A percentile compares a stretch with the other conserved stretches of the same genome.
Conservation (phyloP, 2,329 filamentous ascomycete species). For the Penicillium sp. region DNA sequence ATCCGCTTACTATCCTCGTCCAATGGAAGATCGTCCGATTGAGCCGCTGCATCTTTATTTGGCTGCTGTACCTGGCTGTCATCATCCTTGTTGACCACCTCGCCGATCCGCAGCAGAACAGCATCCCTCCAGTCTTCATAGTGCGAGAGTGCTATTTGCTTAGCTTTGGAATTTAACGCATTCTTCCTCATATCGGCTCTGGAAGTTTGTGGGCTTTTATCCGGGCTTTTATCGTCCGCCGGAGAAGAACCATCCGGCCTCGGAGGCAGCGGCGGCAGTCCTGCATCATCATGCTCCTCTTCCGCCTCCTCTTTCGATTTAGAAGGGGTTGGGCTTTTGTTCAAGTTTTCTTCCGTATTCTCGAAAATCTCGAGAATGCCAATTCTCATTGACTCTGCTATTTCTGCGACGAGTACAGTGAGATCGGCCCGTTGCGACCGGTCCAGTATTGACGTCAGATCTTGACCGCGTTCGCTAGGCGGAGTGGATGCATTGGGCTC, state of each 20-base stretch:
- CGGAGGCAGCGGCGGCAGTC: conserved; percentile 14
- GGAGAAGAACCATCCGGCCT: conserved; percentile 5
- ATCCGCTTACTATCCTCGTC: conserved; percentile 27
- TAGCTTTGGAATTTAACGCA: conserved; percentile 50
- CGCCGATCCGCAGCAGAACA: conserved; percentile 68
- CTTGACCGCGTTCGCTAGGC: conserved; percentile 33
- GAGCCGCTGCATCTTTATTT: conserved; percentile 19
- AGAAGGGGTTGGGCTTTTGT: neutral
- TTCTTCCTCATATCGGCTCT: conserved; percentile 12
- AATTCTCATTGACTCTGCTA: conserved; percentile 43
- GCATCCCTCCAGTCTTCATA: conserved; percentile 79
- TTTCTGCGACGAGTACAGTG: conserved; percentile 41
- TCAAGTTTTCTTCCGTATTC: conserved; percentile 10
- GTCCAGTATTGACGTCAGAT: conserved; percentile 44
- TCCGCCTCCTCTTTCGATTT: conserved; percentile 24
- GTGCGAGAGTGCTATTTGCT: conserved; percentile 62
- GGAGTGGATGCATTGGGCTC: conserved; percentile 21
- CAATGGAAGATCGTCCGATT: conserved; percentile 23
- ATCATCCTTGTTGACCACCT: conserved; percentile 60
- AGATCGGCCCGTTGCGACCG: conserved; percentile 44
- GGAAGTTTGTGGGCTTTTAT: neutral
- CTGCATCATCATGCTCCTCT: conserved; percentile 26
- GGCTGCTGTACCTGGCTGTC: conserved; percentile 40
- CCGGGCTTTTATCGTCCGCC: neutral
- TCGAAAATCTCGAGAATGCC: conserved; percentile 41